A percentile compares a stretch with the other conserved stretches of the same genome.
Evolutionary conservation across 305 asterid species (phyloP).

Genomic region (Rubia balearica): DNA sequence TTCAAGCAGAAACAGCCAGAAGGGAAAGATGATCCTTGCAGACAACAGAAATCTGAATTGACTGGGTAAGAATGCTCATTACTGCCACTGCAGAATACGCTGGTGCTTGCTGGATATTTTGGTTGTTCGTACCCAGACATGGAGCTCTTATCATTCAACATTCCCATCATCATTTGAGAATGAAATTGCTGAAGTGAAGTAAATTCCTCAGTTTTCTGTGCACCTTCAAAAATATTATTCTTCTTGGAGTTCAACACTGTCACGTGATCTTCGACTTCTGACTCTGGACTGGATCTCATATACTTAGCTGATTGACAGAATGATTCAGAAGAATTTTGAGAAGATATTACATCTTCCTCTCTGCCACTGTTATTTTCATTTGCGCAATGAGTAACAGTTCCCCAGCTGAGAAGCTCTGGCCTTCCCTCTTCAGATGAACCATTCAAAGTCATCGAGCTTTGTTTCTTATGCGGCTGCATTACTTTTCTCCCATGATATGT

Average conservation of each 20-base stretch:
- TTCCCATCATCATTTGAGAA: slow-evolving; percentile 23
- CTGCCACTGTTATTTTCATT: slow-evolving; percentile 31
- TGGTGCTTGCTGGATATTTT: slow-evolving; percentile 25
- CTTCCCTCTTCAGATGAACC: slow-evolving; percentile 29
- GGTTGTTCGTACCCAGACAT: slow-evolving; percentile 31
- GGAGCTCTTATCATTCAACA: slow-evolving; percentile 20
- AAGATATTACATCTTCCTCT: slow-evolving; percentile 63
- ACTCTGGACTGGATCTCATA: slow-evolving; percentile 73
- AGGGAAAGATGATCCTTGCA: slow-evolving; percentile 27
- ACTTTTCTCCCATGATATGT: slow-evolving; percentile 32
- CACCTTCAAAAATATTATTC: slow-evolving; percentile 24
- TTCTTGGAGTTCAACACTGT: slow-evolving; percentile 34
- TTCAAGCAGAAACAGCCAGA: slow-evolving; percentile 31
- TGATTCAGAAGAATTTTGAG: slow-evolving; percentile 79
- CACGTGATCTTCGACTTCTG: slow-evolving; percentile 55
- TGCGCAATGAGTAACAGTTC: slow-evolving; percentile 21
- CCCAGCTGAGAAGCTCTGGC: slow-evolving; percentile 25
- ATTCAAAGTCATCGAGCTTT: slow-evolving; percentile 34
- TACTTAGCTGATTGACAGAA: slow-evolving; percentile 59
- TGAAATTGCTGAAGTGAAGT: slow-evolving; percentile 35
- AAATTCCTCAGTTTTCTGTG: slow-evolving; percentile 33
- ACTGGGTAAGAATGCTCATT: slow-evolving; percentile 25
- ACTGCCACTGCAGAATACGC: slow-evolving; percentile 24
- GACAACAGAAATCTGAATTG: slow-evolving; percentile 21
- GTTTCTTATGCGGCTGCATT: slow-evolving; percentile 30